Base-by-base conservation (phyloP, 163 green algal species). In the Chloroidium sp. region DNA sequence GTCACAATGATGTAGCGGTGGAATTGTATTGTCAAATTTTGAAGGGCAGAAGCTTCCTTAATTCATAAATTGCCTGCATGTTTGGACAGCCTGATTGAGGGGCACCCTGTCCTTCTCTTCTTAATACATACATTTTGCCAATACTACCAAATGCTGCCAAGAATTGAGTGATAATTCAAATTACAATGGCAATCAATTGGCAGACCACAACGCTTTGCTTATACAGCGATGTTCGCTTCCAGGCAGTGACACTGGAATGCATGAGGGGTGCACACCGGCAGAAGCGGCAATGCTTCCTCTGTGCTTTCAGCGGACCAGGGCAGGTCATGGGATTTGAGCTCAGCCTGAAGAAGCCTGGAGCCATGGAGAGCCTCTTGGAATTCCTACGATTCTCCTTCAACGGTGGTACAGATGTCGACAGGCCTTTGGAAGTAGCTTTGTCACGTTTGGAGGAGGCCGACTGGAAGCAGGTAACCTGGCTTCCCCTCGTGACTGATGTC, bases 391-490 rank as follows among this genome's bases (percentile, higher is more conserved):
- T 83, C 4, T 89, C 84, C 62, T 98, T 98, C 84, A 84, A 84
- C 72, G 95, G 94, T n/a, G 94, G 95, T 76, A 97, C 95, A 8
- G 94, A 98, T 78, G 90, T 97, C 10, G 92, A 98, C 80, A 83
- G 85, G 62, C 94, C 95, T 2, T 86, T 98, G 74, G 87, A 93
- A 78, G 87, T 95, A 1, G 90, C 85, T 64, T 84, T 98, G 76
- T 82, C 95, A 74, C 85, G 92, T 4, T 82, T 98, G 58, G 59
- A 92, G 14, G 83, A 92, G 78, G 89, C 93, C 79, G 90, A 93
- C 80, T 96, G 93, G 93, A n/a, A 79, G 12, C 88, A 93, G 88
- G 90, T 93, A 77, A 1, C 3, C 67, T 61, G 69, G 14, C 2
- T 76, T 14, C 0, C 4, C 64, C 36, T 76, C 72, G 8, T 6